Conservation (phyloP, 495 filamentous ascomycete genomes). For the Mytilinidion resinicola region DNA sequence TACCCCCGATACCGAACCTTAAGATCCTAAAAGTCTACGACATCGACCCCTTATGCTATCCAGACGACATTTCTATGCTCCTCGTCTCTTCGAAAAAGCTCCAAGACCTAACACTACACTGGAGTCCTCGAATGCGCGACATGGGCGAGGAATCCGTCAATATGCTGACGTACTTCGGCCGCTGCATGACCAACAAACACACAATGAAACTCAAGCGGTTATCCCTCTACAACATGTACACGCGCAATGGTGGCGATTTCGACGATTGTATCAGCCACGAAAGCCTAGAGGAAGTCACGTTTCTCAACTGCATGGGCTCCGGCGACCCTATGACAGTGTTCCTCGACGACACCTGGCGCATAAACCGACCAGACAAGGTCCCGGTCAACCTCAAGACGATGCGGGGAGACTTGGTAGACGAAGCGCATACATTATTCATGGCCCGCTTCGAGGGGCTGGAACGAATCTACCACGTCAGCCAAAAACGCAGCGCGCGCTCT, state of each 20-base stretch:
- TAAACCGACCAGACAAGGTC: constrained; percentile 24
- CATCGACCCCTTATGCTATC: constrained; percentile 60
- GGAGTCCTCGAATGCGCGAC: constrained; percentile 57
- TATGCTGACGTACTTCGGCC: constrained; percentile 52
- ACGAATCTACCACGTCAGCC: constrained; percentile 28
- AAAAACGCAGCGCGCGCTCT: neutral
- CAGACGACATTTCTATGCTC: constrained; percentile 56
- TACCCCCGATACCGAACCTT: constrained; percentile 54
- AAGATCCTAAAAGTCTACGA: constrained; percentile 48
- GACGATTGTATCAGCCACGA: neutral
- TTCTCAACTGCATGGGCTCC: constrained; percentile 44
- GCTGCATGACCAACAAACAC: constrained; percentile 42
- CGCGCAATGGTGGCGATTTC: constrained; percentile 39
- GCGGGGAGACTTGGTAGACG: constrained; percentile 41
- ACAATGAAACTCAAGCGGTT: constrained; percentile 44
- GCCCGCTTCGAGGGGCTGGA: constrained; percentile 23
- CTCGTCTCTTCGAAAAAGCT: constrained; percentile 48
- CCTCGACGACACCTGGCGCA: constrained; percentile 49
- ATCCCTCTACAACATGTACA: constrained; percentile 53
- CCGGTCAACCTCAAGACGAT: constrained; percentile 32
- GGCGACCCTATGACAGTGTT: constrained; percentile 47
- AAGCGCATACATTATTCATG: constrained; percentile 22
- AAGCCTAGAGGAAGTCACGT: constrained; percentile 45
- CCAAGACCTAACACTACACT: constrained; percentile 51
- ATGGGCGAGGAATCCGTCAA: constrained; percentile 51